phyloP scores from a whole-genome alignment of 2,329 filamentous ascomycete species.

The Phyllosticta paracitricarpa region DNA sequence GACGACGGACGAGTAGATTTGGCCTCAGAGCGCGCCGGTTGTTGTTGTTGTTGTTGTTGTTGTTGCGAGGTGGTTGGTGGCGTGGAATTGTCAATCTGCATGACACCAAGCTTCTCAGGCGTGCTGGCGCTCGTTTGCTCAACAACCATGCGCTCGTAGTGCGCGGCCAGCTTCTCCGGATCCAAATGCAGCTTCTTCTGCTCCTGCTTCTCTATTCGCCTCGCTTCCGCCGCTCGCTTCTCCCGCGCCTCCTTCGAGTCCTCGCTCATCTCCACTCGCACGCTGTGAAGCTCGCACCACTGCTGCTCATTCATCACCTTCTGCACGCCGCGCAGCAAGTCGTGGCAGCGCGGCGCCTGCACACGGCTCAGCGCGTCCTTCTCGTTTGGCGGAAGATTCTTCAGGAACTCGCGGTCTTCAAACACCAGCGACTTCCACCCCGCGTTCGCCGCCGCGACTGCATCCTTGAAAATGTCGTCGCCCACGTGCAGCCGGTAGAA shows the following conservation, averaged over 20 bases:
- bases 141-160: not conserved
- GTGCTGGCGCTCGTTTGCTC: not conserved
- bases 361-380: not conserved
- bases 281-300: not conserved
- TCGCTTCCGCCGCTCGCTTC: not conserved
- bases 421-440: constrained; percentile 38
- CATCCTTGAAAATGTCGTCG: constrained; percentile 44
- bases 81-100: not conserved
- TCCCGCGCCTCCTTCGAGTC: not conserved
- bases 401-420: constrained; percentile 25
- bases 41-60: no score
- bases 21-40: no score
- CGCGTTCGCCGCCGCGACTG: constrained; percentile 36
- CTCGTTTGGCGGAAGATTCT: not conserved
- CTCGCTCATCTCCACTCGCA: not conserved
- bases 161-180: not conserved
- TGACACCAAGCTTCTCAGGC: not conserved
- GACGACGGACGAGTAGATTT: no score
- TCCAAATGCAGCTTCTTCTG: not conserved
- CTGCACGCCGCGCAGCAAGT: not conserved
- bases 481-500: constrained; percentile 39
- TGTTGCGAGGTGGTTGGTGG: no score
- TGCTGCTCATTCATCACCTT: not conserved
- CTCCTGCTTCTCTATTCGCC: not conserved
- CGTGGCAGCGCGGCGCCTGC: not conserved